These are phyloP conservation scores for Cladosporium cucumerinum DNA, from an alignment of 2,329 filamentous ascomycete species.

Conservation along the genomic window DNA sequence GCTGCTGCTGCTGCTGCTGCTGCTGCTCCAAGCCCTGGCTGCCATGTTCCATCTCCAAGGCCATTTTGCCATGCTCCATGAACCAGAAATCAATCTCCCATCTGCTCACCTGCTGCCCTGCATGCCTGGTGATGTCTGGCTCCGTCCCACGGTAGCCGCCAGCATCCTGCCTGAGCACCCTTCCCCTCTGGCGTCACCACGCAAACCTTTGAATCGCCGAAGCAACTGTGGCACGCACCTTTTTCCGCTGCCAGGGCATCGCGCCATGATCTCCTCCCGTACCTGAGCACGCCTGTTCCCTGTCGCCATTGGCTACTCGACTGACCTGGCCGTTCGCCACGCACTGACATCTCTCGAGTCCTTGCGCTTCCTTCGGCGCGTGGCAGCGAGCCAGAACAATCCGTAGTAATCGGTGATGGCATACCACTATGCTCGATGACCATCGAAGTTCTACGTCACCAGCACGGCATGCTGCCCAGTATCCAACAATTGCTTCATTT, in stretches of 20 bases:
- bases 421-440: conserved; percentile 1
- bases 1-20: neutral
- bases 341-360: conserved; percentile 7
- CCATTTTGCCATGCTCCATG: conserved; percentile 2
- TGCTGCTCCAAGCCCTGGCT: neutral
- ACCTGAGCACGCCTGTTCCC: neutral
- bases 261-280: conserved; percentile 15
- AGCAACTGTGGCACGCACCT: conserved; percentile 17
- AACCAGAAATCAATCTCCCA: conserved; percentile 3
- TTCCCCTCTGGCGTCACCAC: conserved; percentile 2
- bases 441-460: conserved; percentile 5
- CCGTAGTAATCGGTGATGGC: conserved; percentile 15
- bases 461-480: neutral
- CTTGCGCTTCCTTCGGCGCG: conserved; percentile 15
- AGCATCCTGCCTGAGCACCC: conserved; percentile 7
- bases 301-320: conserved; percentile 1
- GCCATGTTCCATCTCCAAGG: neutral
- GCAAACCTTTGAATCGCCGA: conserved; percentile 10
- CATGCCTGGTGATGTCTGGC: conserved; percentile 8
- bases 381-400: conserved; percentile 17
- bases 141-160: conserved; percentile 5
- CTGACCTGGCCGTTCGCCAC: conserved; percentile 9
- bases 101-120: neutral
- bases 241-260: conserved; percentile 14
- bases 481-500: conserved; percentile 1